Base-by-base conservation (phyloP, 2,329 filamentous ascomycete genomes). In the Colletotrichum sublineola region DNA sequence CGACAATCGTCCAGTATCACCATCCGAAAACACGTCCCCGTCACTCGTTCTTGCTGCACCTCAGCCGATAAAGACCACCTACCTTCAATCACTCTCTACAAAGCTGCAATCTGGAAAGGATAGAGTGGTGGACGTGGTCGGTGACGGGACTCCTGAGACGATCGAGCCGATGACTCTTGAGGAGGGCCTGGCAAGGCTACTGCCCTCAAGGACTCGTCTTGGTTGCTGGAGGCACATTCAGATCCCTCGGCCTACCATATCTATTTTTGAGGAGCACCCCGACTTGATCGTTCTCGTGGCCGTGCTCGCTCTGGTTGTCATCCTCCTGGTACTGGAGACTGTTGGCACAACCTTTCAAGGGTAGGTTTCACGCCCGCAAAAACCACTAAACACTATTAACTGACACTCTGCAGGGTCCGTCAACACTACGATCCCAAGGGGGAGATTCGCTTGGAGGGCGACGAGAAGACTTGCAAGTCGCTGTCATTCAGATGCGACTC, bases 261-360 rank as follows among this genome's bases (percentile, higher is more conserved):
- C 55, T 20, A 29, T 71, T 50, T 71, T 73, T 15, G 67, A 70
- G 52, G 48, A 73, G n/a, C 71, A 73, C 12, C 71, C 71, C 14
- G 71, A 73, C n/a, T 44, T 73, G 2, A 66, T 73, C 12, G 67
- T 73, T n/a, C 62, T 73, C n/a, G 71, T 61, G 24, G 71, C 67
- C 18, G 33, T 73, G 6, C 65, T 73, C 6, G 71, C 71, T 7
- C 50, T 73, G 11, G 71, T 73, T 2, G 11, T 73, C 5, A 40
- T 67, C 14, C 67, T 73, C 2, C 38, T 73, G 24, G 67, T 71
- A 31, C 36, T 73, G 46, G 71, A 73, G 67, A 67, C 68, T 15
- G 57, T 73, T 36, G 67, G 71, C 36, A 71, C 48, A 1, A 73
- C 71, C 3, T 71, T 71, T 24, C 71, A 73, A 53, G 71, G 71